phyloP scores from a whole-genome alignment of 441 rosid genomes.

The Kokia cookei region DNA sequence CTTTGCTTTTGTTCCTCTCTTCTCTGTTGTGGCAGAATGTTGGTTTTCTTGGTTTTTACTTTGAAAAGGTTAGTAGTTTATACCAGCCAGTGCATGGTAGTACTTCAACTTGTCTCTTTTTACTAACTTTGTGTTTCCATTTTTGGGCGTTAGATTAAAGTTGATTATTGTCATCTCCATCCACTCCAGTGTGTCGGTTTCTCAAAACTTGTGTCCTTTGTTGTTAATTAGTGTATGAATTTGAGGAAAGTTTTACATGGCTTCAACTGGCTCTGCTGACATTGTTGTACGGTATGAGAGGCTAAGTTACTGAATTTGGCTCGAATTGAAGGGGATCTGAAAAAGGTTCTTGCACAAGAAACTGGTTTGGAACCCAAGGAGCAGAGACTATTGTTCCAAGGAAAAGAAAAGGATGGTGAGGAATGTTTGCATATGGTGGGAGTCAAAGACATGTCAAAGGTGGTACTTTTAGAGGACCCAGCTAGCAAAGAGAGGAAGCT shows the following conservation, averaged over 20 bases:
- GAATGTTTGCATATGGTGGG: constrained; percentile 48
- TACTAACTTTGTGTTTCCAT: not conserved
- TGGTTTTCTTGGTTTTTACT: not conserved
- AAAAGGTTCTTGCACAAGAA: constrained; percentile 30
- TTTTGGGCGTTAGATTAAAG: not conserved
- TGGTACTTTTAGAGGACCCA: constrained; percentile 45
- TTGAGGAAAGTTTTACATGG: not conserved
- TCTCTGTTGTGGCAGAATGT: not conserved
- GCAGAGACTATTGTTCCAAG: constrained; percentile 49
- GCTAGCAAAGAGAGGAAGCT: constrained; percentile 52
- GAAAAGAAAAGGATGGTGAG: constrained; percentile 44
- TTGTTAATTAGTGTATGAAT: not conserved
- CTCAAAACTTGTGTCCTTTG: not conserved
- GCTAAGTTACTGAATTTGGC: constrained; percentile 9
- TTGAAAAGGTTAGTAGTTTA: not conserved
- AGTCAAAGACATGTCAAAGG: constrained; percentile 46
- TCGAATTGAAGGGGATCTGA: constrained; percentile 44
- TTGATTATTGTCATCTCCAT: too few relatives aligned
- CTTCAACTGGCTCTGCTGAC: not conserved
- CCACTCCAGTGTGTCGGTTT: not conserved
- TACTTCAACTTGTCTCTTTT: not conserved
- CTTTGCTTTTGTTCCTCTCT: not conserved
- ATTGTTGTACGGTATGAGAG: constrained; percentile 3
- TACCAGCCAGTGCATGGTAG: not conserved
- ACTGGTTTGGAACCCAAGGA: constrained; percentile 42